Base-by-base conservation (phyloP, 768 basidiomycete species). In the Phallus indusiatus region DNA sequence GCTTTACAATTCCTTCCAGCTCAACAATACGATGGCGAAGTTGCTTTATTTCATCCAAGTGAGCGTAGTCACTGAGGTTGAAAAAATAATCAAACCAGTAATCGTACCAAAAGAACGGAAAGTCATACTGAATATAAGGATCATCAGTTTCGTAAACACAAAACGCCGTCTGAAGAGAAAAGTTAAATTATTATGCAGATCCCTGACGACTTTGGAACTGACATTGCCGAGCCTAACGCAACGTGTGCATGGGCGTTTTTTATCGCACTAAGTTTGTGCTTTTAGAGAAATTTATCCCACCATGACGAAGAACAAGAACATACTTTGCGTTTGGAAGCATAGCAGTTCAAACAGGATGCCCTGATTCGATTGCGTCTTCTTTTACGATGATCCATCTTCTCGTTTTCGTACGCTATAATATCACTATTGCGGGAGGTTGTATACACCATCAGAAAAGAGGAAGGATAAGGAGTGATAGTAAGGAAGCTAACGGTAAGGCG, bases 261-360 rank as follows among this genome's bases (percentile, higher is more conserved):
- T 56, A 48, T 56, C 55, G 20, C 55, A 56, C 55, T 56, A 18
- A 1, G 11, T 28, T 33, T 12, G 17, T 14, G 5, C 28, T n/a
- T 22, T 20, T 24, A 47, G 17, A 21, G 20, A 28, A 56, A 6
- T 4, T 11, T 28, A 28, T 4, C 2, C 12, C n/a, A 10, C n/a
- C 3, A 35, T 56, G 20, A 49, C 16, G 37, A 46, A 11, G 49
- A 56, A n/a, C 55, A 46, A 11, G 49, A 56, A n/a, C 55, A 7
- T 7, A 56, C 55, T 42, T 56, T 56, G 18, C 55, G 42, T 35
- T 56, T 56, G 2, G 55, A 56, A 12, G 55, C 55, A 20, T 56
- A 56, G 22, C 55, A 56, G 28, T 56, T 56, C 47, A 56, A 56
- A 28, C 55, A 56, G 17, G 55, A 56, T 28, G 55, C 55, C 34